Evolutionary conservation across 1,284 basidiomycete genomes (phyloP).

Genomic region (Rhizoctonia solani): DNA sequence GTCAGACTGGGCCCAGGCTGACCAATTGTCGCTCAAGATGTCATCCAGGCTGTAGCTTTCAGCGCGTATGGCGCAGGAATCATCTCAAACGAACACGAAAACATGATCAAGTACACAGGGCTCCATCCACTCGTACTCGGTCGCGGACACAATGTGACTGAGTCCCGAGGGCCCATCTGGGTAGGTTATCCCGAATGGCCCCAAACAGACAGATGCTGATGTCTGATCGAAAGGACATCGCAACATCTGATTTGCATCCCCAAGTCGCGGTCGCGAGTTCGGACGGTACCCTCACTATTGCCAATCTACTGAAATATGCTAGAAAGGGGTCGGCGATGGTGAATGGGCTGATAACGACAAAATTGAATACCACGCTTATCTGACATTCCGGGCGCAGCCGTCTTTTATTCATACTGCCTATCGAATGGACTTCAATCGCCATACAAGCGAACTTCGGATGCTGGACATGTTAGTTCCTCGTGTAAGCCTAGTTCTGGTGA

Average conservation of each 20-base stretch:
- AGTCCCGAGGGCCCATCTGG: slow-evolving; percentile 79
- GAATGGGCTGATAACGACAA: slow-evolving; percentile 42
- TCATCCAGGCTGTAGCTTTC: slow-evolving; percentile 66
- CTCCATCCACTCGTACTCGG: slow-evolving; percentile 72
- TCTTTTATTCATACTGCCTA: slow-evolving; percentile 79
- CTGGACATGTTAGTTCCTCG: slow-evolving; percentile 80
- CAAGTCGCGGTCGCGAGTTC: slow-evolving; percentile 79
- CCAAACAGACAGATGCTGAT: slow-evolving; percentile 3
- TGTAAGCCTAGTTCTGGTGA: slow-evolving; percentile 48
- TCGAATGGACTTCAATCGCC: slow-evolving; percentile 82
- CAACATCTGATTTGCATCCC: slow-evolving; percentile 82
- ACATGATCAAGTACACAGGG: slow-evolving; percentile 72
- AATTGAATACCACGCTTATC: background rate
- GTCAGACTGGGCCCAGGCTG: slow-evolving; percentile 45
- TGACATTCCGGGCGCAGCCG: slow-evolving; percentile 56
- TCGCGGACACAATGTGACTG: slow-evolving; percentile 69
- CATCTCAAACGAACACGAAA: slow-evolving; percentile 76
- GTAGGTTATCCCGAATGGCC: slow-evolving; percentile 50
- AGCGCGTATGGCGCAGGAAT: slow-evolving; percentile 67
- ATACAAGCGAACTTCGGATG: slow-evolving; percentile 75
- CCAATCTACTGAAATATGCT: slow-evolving; percentile 69
- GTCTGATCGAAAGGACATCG: slow-evolving; percentile 57
- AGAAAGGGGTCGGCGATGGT: slow-evolving; percentile 70
- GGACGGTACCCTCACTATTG: slow-evolving; percentile 78
- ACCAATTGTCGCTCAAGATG: slow-evolving; percentile 53